These are phyloP conservation scores for Hypocreales sp. DNA, from an alignment of 2,329 filamentous ascomycete species.

Conservation along the genomic window DNA sequence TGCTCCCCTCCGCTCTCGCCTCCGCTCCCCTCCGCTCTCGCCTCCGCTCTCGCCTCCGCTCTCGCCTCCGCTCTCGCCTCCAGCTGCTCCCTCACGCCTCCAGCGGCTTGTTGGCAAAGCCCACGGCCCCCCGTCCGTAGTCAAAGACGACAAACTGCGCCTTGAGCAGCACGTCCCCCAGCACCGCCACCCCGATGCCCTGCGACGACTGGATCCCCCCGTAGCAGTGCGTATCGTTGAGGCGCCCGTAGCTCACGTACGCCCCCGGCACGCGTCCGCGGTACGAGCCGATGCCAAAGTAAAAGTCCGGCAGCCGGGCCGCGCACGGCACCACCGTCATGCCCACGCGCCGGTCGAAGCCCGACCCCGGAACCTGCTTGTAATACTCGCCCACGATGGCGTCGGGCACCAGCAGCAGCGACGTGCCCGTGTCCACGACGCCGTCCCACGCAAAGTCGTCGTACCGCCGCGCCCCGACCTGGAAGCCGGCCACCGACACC, in stretches of 20 bases:
- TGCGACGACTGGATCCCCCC: slow-evolving; percentile 21
- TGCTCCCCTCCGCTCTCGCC: too few species aligned
- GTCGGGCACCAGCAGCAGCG: slow-evolving; percentile 43
- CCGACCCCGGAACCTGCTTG: slow-evolving; percentile 33
- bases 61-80: too few species aligned
- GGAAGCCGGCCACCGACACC: slow-evolving; percentile 40
- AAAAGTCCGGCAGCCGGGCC: slow-evolving; percentile 28
- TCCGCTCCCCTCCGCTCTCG: too few species aligned
- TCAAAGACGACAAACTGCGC: slow-evolving; percentile 28
- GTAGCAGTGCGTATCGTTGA: slow-evolving; percentile 15
- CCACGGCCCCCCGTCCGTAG: slow-evolving; percentile 13
- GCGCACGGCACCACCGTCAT: slow-evolving; percentile 45
- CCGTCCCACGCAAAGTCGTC: slow-evolving; percentile 22
- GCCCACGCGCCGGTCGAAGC: slow-evolving; percentile 26
- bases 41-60: too few species aligned
- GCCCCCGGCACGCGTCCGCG: slow-evolving; percentile 17
- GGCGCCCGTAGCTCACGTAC: slow-evolving; percentile 21
- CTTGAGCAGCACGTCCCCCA: slow-evolving; percentile 26
- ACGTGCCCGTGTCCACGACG: slow-evolving; percentile 59
- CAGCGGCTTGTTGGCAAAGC: slow-evolving; percentile 27
- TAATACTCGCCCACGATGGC: slow-evolving; percentile 44
- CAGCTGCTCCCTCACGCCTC: too few species aligned
- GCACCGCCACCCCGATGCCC: slow-evolving; percentile 20
- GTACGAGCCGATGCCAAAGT: slow-evolving; percentile 17
- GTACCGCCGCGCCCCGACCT: slow-evolving; percentile 23